Base-by-base conservation (phyloP, 768 basidiomycete species). In the Boletus speciosus region DNA sequence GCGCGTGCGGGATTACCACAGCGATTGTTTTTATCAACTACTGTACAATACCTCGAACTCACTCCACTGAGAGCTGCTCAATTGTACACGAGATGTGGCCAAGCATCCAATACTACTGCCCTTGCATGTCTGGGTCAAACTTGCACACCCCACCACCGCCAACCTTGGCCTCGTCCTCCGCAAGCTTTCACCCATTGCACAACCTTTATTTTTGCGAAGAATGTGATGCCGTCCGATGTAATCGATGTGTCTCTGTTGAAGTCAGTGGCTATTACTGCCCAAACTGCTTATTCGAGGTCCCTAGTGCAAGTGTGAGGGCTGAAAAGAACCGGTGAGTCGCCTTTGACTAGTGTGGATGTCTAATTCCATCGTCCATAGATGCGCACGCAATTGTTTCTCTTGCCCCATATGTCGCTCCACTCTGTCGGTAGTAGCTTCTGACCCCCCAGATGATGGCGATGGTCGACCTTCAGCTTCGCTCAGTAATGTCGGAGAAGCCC, bases 191-290 rank as follows among this genome's bases (percentile, higher is more conserved):
- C 62, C 81, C 87, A 6, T 80, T 98, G 2, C 82, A 91, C 63
- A 81, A 80, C 29, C 83, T 99, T 8, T 97, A 93, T 72, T 98
- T 98, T 70, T 99, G 97, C 71, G 95, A 98, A 71, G 96, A 98
- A 80, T 99, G 97, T 71, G 96, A 98, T 71, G 88, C 90, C 2
- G 82, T 99, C 41, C 78, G 94, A 52, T 99, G 97, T 67, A 90
- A 97, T 68, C 81, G 86, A 59, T 99, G 97, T 63, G 92, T 96
- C 2, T 81, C 86, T 8, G 77, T 93, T 41, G 97, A 99, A 81
- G 90, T 98, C 68, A 90, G 92, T 67, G 92, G 91, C 40, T 99
- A 98, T 70, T 98, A 93, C 71, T 99, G 97, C 68, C 97, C 97
- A 32, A 95, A 96, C 69, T 99, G 97, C 70, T 78, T 98, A 16